phyloP scores from a whole-genome alignment of 192 early-diverging fungal genomes.

The Hyaloraphidium curvatum region DNA sequence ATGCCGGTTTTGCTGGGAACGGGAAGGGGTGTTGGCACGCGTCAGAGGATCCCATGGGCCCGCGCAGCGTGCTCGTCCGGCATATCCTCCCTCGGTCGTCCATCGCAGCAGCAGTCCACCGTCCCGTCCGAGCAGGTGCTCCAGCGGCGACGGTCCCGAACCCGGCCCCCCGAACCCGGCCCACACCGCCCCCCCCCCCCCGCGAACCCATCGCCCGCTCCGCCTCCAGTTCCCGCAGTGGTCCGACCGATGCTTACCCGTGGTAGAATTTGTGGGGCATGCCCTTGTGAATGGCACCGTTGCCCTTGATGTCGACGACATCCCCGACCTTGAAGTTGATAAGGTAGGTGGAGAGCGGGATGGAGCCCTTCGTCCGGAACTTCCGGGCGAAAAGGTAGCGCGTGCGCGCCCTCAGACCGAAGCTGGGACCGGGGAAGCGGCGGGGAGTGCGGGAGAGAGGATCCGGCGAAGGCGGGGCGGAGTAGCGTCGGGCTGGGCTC shows the following conservation, averaged over 20 bases:
- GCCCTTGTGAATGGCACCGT: constrained; percentile 98
- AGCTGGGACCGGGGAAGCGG: no score
- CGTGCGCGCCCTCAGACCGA: constrained; percentile 92
- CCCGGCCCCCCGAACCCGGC: no score
- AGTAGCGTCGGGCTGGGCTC: no score
- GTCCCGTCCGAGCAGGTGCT: no score
- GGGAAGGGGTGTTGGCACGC: neutral
- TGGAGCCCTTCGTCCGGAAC: constrained; percentile 86
- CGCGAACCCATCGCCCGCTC: neutral
- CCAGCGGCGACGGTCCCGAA: no score
- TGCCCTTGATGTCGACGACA: constrained; percentile 98
- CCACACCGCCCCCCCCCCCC: neutral
- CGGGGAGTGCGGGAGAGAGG: no score
- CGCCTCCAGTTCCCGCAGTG: no score
- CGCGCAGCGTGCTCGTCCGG: no score
- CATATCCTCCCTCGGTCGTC: no score
- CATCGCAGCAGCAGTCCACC: no score
- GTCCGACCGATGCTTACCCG: constrained; percentile 36
- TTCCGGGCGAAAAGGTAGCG: constrained; percentile 93
- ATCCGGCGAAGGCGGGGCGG: no score
- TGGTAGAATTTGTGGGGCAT: constrained; percentile 99
- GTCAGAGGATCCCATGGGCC: no score
- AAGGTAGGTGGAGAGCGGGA: constrained; percentile 92
- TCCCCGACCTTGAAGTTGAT: constrained; percentile 98
- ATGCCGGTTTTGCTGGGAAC: constrained; percentile 72